These are phyloP conservation scores for Astrothelium subdiscretum DNA, from an alignment of 495 filamentous ascomycete genomes.

Conservation along the genomic window DNA sequence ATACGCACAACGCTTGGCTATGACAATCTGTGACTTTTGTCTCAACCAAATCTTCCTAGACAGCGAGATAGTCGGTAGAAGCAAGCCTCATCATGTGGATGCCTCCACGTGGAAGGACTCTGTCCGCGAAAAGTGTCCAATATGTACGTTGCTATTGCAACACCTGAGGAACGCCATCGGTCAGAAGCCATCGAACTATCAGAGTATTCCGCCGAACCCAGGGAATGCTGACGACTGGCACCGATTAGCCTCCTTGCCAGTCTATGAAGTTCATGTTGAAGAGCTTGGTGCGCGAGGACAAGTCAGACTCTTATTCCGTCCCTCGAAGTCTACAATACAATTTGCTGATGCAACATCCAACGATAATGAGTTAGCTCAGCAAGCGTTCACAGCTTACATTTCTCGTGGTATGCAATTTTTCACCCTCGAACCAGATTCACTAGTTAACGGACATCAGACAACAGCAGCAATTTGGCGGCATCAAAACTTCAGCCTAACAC, in stretches of 20 bases:
- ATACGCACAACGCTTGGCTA: too few relatives aligned
- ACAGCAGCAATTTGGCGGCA: not conserved
- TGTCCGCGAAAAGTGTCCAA: not conserved
- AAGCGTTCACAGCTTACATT: not conserved
- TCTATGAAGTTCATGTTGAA: too few relatives aligned
- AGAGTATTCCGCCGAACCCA: not conserved
- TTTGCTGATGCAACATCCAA: too few relatives aligned
- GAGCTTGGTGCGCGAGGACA: too few relatives aligned
- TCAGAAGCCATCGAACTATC: not conserved
- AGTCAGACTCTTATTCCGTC: too few relatives aligned
- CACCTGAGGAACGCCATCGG: not conserved
- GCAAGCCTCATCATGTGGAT: not conserved
- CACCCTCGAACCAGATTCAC: not conserved
- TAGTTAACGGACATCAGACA: not conserved
- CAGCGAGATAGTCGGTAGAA: not conserved
- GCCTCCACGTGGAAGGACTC: not conserved
- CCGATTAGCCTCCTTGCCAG: too few relatives aligned
- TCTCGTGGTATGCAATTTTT: not conserved
- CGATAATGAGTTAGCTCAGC: not conserved
- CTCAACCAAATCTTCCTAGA: not conserved
- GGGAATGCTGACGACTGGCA: too few relatives aligned
- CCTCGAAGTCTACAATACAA: too few relatives aligned
- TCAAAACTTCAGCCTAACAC: not conserved
- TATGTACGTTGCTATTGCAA: not conserved
- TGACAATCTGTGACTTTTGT: not conserved